These are phyloP conservation scores for Pichia exigua DNA, from an alignment of 805 yeast genomes.

Conservation along the genomic window DNA sequence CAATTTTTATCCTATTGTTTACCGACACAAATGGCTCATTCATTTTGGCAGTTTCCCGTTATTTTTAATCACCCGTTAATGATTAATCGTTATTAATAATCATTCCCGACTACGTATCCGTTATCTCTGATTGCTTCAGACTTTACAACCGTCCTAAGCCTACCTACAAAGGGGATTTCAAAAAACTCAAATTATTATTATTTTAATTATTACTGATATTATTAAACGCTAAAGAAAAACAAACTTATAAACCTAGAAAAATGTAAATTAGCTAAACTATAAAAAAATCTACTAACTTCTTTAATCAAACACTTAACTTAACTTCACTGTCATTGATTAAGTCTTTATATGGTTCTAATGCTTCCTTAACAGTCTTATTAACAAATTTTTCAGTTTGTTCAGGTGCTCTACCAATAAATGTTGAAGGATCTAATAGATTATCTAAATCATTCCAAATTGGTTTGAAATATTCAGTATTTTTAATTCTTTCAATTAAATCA, in stretches of 20 bases:
- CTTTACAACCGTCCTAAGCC: too few relatives aligned
- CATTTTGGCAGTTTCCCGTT: background rate
- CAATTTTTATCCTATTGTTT: background rate
- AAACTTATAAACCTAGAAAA: too few relatives aligned
- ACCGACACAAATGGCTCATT: background rate
- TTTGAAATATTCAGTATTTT: slow-evolving; percentile 67
- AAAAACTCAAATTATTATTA: too few relatives aligned
- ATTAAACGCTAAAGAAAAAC: too few relatives aligned
- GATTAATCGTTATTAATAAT: too few relatives aligned
- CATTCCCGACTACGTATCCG: too few relatives aligned
- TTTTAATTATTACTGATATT: too few relatives aligned
- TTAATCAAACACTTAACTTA: slow-evolving; percentile 62
- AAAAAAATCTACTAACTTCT: too few relatives aligned
- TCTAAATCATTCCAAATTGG: slow-evolving; percentile 88
- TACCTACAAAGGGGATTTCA: too few relatives aligned
- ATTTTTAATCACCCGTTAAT: background rate
- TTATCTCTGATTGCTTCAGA: too few relatives aligned
- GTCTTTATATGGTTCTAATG: slow-evolving; percentile 59
- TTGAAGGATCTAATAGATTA: slow-evolving; percentile 74
- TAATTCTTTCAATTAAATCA: slow-evolving; percentile 85
- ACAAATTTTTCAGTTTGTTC: slow-evolving; percentile 94
- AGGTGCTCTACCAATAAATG: slow-evolving; percentile 98
- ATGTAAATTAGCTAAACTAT: too few relatives aligned
- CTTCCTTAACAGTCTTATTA: slow-evolving; percentile 72
- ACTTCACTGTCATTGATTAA: slow-evolving; percentile 60